These are phyloP conservation scores for Chrysoporthe austroafricana DNA, from an alignment of 2,329 filamentous ascomycete genomes.

Conservation along the genomic window DNA sequence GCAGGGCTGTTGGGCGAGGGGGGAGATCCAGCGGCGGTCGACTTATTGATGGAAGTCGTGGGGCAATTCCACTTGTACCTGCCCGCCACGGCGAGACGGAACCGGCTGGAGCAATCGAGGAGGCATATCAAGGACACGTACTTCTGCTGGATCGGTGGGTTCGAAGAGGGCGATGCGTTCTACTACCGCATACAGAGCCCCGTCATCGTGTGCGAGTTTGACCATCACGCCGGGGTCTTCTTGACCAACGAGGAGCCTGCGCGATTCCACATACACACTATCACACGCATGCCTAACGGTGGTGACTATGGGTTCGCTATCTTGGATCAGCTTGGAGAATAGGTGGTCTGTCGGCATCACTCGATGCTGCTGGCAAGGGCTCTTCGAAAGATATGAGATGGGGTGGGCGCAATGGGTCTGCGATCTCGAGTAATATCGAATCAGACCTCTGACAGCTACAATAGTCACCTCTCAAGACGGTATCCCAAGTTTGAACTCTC, in stretches of 20 bases:
- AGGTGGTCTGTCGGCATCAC: neutral
- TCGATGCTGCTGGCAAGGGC: neutral
- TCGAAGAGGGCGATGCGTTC: conserved; percentile 68
- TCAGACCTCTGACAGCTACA: neutral
- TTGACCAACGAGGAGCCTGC: neutral
- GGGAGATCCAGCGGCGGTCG: conserved; percentile 34
- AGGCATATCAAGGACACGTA: conserved; percentile 70
- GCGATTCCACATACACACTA: neutral
- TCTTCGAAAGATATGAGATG: neutral
- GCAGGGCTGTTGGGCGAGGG: conserved; percentile 52
- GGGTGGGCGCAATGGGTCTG: neutral
- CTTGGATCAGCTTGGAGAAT: neutral
- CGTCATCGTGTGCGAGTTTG: conserved; percentile 66
- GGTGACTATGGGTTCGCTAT: neutral
- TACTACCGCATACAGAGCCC: conserved; percentile 81
- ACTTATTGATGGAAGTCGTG: conserved; percentile 60
- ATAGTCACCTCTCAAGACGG: neutral
- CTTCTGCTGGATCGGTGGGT: conserved; percentile 79
- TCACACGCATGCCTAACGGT: neutral
- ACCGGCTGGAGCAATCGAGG: conserved; percentile 59
- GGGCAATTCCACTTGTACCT: conserved; percentile 71
- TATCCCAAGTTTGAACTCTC: neutral
- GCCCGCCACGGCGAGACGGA: conserved; percentile 56
- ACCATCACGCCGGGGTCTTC: neutral
- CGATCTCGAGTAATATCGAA: neutral